These are phyloP conservation scores for Aspergillus alliaceus DNA, from an alignment of 2,329 filamentous ascomycete species.

Conservation along the genomic window DNA sequence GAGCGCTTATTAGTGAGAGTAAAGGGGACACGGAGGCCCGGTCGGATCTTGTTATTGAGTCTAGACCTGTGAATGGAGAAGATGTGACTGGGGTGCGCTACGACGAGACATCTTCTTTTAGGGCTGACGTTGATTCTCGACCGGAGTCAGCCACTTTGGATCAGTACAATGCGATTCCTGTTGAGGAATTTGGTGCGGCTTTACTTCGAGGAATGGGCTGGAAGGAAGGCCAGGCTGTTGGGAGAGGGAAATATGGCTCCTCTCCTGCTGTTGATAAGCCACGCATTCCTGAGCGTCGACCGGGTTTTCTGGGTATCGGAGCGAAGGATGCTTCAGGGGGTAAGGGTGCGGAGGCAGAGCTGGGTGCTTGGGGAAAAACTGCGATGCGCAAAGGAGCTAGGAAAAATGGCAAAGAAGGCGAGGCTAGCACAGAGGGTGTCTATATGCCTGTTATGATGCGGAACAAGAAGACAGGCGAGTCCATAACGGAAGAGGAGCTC, in stretches of 20 bases:
- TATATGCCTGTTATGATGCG: constrained; percentile 64
- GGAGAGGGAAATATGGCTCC: constrained; percentile 53
- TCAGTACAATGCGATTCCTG: constrained; percentile 84
- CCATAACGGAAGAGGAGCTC: constrained; percentile 63
- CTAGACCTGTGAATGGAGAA: constrained; percentile 26
- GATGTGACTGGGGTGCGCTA: constrained; percentile 17
- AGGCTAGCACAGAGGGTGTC: constrained; percentile 45
- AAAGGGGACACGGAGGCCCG: constrained; percentile 41
- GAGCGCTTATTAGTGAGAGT: constrained; percentile 63
- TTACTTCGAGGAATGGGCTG: constrained; percentile 92
- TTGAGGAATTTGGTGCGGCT: constrained; percentile 92
- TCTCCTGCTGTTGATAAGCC: constrained; percentile 52
- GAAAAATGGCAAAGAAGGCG: constrained; percentile 52
- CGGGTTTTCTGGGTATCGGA: constrained; percentile 82
- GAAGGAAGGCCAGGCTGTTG: constrained; percentile 67
- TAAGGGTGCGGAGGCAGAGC: constrained; percentile 61
- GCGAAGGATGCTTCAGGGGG: constrained; percentile 71
- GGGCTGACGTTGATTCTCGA: constrained; percentile 67
- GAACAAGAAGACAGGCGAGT: constrained; percentile 63
- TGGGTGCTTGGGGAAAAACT: constrained; percentile 76
- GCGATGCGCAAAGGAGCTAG: constrained; percentile 57
- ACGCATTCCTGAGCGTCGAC: constrained; percentile 67
- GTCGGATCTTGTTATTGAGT: constrained; percentile 56
- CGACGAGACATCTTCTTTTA: constrained; percentile 61
- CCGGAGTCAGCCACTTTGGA: constrained; percentile 75